These are phyloP conservation scores for Fusarium multiceps DNA, from an alignment of 2,329 filamentous ascomycete species.

Conservation along the genomic window DNA sequence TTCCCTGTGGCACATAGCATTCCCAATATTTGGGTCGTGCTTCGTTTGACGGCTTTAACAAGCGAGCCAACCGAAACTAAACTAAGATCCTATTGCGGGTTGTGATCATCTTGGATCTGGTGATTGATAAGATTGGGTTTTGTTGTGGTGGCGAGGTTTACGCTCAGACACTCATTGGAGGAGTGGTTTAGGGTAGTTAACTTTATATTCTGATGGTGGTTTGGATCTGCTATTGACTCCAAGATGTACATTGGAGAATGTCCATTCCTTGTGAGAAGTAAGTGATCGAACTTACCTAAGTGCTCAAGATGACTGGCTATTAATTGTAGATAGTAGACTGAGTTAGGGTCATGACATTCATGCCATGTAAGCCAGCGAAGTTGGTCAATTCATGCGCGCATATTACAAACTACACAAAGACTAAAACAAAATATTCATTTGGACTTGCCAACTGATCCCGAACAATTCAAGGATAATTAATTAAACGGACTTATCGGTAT, in stretches of 20 bases:
- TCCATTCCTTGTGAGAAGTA: background rate
- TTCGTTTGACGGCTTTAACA: slow-evolving; percentile 7
- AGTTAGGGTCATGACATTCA: no score
- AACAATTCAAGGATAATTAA: no score
- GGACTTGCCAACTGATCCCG: accelerated
- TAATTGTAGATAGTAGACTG: no score
- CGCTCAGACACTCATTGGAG: no score
- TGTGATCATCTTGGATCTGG: background rate
- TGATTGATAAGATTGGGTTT: background rate
- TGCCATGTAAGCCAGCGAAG: background rate
- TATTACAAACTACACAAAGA: background rate
- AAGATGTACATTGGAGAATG: no score
- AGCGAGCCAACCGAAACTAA: slow-evolving; percentile 11
- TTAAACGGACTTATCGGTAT: slow-evolving; percentile 8
- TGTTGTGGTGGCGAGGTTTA: background rate
- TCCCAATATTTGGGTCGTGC: slow-evolving; percentile 16
- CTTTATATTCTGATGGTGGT: background rate
- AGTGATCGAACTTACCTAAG: accelerated
- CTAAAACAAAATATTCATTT: background rate
- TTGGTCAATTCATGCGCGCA: background rate
- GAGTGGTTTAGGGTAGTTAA: slow-evolving; percentile 17
- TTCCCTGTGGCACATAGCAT: slow-evolving; percentile 11
- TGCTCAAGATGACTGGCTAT: no score
- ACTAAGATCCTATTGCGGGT: background rate
- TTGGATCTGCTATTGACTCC: no score